Conservation (phyloP, 1,284 basidiomycete species). For the Trametes polyzona region DNA sequence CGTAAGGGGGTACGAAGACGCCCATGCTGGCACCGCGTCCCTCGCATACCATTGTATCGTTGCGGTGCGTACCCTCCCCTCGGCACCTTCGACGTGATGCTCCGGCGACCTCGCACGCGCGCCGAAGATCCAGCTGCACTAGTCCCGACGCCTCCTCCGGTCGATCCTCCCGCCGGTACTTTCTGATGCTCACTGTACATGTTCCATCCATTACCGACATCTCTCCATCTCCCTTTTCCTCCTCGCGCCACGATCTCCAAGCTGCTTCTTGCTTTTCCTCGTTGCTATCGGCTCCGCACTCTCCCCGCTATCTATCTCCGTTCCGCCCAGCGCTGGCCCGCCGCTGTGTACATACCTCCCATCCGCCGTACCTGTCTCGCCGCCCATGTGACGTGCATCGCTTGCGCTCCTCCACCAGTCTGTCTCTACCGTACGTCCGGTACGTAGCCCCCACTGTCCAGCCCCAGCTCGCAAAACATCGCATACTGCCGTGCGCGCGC, state of each 20-base stretch:
- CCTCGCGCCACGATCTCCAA: neutral
- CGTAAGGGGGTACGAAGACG: too few species aligned
- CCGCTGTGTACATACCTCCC: neutral
- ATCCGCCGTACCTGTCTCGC: neutral
- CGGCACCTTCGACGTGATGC: slow-evolving; percentile 2
- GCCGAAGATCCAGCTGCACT: neutral
- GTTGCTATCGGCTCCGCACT: neutral
- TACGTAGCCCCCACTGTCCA: too few species aligned
- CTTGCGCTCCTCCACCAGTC: neutral
- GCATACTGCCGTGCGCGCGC: too few species aligned
- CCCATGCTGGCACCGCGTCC: too few species aligned
- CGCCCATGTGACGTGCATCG: too few species aligned
- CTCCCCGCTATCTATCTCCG: neutral
- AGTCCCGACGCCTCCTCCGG: neutral
- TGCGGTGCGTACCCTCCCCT: too few species aligned
- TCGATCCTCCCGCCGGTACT: slow-evolving; percentile 1
- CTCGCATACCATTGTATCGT: too few species aligned
- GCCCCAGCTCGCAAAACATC: too few species aligned
- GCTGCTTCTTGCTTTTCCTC: too few species aligned
- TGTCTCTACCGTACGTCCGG: neutral
- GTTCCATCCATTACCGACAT: neutral
- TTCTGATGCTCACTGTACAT: neutral
- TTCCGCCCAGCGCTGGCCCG: neutral
- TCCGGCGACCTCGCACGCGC: neutral
- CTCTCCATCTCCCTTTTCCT: too few species aligned